Base-by-base conservation (phyloP, 495 filamentous ascomycete genomes). In the Amphirosellinia nigrospora region DNA sequence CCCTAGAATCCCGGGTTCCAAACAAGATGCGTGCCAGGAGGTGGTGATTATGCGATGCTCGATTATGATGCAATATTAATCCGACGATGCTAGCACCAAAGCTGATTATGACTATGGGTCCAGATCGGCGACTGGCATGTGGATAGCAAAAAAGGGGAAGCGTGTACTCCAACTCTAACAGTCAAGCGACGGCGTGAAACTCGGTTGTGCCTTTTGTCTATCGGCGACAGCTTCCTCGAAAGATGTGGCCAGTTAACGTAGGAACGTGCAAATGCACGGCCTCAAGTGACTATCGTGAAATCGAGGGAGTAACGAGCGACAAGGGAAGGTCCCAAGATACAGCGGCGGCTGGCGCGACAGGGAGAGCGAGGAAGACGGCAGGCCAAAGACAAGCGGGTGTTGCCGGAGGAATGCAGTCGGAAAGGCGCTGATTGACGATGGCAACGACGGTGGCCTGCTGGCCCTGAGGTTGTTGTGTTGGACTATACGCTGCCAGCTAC, bases 241-340 rank as follows among this genome's bases (percentile, higher is more conserved):
- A 41, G 21, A 59, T 41, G 16, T 59, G 6, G 11, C 38, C 34
- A 4, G 53, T 28, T 26, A 70, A 30, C 21, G 39, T 32, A 61
- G 38, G 38, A 70, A 30, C 21, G 39, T 32, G 68, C 28, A 46
- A 52, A 66, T 38, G 45, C 39, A 28, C 21, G 34, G 36, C 48
- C 68, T 50, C 63, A 55, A 30, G 43, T 55, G 36, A 50, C 26
- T 41, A 71, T 69, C 64, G 64, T 64, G 65, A 38, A 69, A 69
- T 62, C 55, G 69, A 70, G 48, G 70, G 67, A 73, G 63, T 70
- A 78, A 71, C 74, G 74, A 78, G 66, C 65, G 76, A 70, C 69
- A 69, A 73, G 71, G 72, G 72, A 34, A 65, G 32, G 30, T n/a
- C 74, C 58, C 39, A 56, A 39, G 39, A 50, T 61, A 34, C 16